Evolutionary conservation across 148 eudicot species (phyloP).

Genomic region (Fallopia convolvulus): DNA sequence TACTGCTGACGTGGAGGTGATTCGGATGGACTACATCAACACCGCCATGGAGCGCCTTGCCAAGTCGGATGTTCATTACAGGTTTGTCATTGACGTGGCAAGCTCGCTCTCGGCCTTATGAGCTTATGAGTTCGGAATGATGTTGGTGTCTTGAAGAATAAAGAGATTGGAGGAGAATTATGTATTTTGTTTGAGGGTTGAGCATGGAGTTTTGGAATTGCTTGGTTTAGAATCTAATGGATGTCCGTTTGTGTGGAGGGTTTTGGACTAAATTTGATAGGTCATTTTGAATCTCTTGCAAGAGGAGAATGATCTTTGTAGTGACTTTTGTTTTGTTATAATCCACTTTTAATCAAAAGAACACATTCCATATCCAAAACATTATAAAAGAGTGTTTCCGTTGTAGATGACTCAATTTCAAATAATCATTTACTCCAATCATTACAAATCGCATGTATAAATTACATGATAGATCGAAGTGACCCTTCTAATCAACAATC

Average conservation of each 20-base stretch:
- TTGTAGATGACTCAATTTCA: too few relatives aligned
- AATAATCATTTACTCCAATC: too few relatives aligned
- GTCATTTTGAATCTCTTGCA: not conserved
- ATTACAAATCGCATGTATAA: too few relatives aligned
- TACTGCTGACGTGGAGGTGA: conserved; percentile 48
- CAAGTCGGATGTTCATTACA: conserved; percentile 53
- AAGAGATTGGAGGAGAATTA: not conserved
- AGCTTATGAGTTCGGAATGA: not conserved
- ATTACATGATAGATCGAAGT: too few relatives aligned
- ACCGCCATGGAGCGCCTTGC: conserved; percentile 49
- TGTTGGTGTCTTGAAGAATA: not conserved
- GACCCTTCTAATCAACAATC: too few relatives aligned
- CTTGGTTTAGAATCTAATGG: not conserved
- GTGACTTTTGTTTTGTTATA: not conserved
- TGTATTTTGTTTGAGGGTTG: not conserved
- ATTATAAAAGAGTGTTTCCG: too few relatives aligned
- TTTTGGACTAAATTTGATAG: not conserved
- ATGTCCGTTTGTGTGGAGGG: not conserved
- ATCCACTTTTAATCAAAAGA: too few relatives aligned
- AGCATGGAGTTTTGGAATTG: not conserved
- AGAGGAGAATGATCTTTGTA: not conserved
- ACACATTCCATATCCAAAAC: too few relatives aligned
- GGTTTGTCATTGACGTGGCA: conserved; percentile 54
- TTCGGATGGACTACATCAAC: conserved; percentile 37
- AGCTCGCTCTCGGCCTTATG: conserved; percentile 25